phyloP scores from a whole-genome alignment of 305 asterid species.

The Stenogyne calaminthoides region DNA sequence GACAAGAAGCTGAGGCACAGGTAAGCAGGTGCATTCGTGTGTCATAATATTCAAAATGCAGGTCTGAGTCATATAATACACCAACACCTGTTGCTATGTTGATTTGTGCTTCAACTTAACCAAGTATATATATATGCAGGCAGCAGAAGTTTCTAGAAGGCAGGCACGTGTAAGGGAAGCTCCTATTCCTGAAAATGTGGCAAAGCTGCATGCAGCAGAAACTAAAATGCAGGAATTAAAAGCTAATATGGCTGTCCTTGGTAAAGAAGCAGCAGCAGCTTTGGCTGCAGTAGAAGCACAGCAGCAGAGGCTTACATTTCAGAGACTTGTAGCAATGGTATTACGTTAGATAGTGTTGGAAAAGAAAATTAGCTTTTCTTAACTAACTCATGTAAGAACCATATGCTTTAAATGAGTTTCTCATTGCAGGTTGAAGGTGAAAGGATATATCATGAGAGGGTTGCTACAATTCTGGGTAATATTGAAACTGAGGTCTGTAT shows the following conservation, averaged over 20 bases:
- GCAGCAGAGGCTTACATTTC: constrained; percentile 95
- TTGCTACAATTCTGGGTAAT: constrained; percentile 90
- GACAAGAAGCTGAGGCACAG: constrained; percentile 98
- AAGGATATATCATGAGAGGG: constrained; percentile 82
- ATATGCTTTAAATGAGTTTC: constrained; percentile 24
- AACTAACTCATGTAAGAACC: constrained; percentile 1
- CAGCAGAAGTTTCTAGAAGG: constrained; percentile 89
- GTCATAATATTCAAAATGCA: constrained; percentile 3
- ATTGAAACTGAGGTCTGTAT: constrained; percentile 87
- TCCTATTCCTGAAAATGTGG: constrained; percentile 90
- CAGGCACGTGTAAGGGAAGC: constrained; percentile 95
- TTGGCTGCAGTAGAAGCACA: constrained; percentile 93
- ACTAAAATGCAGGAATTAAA: constrained; percentile 90
- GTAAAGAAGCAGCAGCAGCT: constrained; percentile 96
- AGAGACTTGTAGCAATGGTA: constrained; percentile 95
- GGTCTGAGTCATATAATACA: constrained; percentile 17
- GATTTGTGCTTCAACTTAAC: constrained; percentile 18
- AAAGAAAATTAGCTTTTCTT: constrained; percentile 14
- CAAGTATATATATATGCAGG: constrained; percentile 49
- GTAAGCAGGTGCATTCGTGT: constrained; percentile 41
- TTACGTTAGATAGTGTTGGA: constrained; percentile 10
- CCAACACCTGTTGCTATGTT: constrained; percentile 20
- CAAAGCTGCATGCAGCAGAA: constrained; percentile 90
- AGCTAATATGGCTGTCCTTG: constrained; percentile 94
- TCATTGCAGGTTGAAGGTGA: constrained; percentile 85